Evolutionary conservation across 768 basidiomycete genomes (phyloP), one percentile per base, ranked within the genome.

Genomic region (Panaeolus papilionaceus): DNA sequence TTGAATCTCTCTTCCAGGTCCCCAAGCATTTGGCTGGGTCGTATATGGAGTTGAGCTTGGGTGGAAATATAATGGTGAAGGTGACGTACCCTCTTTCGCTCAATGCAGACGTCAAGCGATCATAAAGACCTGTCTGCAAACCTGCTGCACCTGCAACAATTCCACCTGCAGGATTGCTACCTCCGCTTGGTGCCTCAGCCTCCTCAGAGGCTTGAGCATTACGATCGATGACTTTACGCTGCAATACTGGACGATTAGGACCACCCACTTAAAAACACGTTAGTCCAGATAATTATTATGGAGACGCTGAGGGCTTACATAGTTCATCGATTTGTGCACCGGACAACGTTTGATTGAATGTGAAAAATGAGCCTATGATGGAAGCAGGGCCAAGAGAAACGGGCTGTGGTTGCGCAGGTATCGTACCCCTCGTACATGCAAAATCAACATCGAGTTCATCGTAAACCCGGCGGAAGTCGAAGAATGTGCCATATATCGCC

Each of bases 1-100:
- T 88, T 85, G 71, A 92, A 86, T 4, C 84, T 84, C 54, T 89
- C 86, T 72, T 90, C 87, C 49, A 91, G 75, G 67, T 88, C 83
- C 18, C 82, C 85, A 3, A 91, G 79, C 78, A 86, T 79, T 79
- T 92, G 87, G n/a, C 90, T 91, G 58, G 4, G 38, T 37, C 38
- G 16, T 14, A 8, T 28, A 37, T 63, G 61, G 2, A 61, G 23
- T 49, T 20, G 18, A 49, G 28, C 12, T 38, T 37, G 44, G 47
- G 23, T 6, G 9, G 23, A 63, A 47, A 28, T 61, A 44, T 49
- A 42, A 58, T 39, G 45, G 45, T 58, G 61, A 16, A 65, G 38
- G 38, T 0, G n/a, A 72, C 84, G 40, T 72, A 90, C 90, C 90
- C 90, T 77, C 91, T 79, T 75, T 92, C 90, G 16, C 79, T 79